These are phyloP conservation scores for Trichoderma cornu-damae DNA, from an alignment of 2,329 filamentous ascomycete species.

Conservation along the genomic window DNA sequence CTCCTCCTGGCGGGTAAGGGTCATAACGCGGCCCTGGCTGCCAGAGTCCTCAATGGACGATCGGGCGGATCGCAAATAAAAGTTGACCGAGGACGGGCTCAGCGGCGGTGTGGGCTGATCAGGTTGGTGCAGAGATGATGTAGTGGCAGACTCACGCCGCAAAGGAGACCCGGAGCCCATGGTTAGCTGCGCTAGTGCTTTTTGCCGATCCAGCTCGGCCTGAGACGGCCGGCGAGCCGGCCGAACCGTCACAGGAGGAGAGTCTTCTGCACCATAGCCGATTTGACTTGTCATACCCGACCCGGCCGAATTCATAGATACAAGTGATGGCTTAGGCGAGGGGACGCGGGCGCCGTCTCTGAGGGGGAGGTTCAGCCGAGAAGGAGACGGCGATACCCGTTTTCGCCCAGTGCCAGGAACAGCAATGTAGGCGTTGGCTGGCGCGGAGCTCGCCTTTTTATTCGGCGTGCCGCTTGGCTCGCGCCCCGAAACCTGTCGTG, in stretches of 20 bases:
- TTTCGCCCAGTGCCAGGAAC: slow-evolving; percentile 31
- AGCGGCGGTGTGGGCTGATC: slow-evolving; percentile 46
- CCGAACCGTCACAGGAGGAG: slow-evolving; percentile 36
- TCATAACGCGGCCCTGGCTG: slow-evolving; percentile 45
- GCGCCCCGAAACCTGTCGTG: slow-evolving; percentile 24
- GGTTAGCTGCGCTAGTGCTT: slow-evolving; percentile 9
- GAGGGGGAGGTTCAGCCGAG: not conserved
- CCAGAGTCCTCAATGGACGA: slow-evolving; percentile 34
- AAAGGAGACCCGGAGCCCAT: not conserved
- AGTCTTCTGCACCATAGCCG: slow-evolving; percentile 36
- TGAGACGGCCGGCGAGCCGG: slow-evolving; percentile 27
- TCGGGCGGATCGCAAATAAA: slow-evolving; percentile 39
- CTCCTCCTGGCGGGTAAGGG: slow-evolving; percentile 54
- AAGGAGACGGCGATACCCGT: slow-evolving; percentile 24
- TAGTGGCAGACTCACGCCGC: slow-evolving; percentile 24
- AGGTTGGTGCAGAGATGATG: slow-evolving; percentile 26
- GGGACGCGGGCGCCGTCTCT: slow-evolving; percentile 24
- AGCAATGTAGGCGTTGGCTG: slow-evolving; percentile 40
- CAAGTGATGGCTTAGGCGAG: slow-evolving; percentile 30
- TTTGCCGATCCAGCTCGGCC: slow-evolving; percentile 23
- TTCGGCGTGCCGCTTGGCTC: slow-evolving; percentile 24
- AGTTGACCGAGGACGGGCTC: slow-evolving; percentile 49
- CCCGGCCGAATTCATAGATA: slow-evolving; percentile 37
- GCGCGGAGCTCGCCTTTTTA: slow-evolving; percentile 39
- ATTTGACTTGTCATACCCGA: slow-evolving; percentile 33